Evolutionary conservation across 2,329 filamentous ascomycete genomes (phyloP).

Genomic region (Corynespora cassiicola): DNA sequence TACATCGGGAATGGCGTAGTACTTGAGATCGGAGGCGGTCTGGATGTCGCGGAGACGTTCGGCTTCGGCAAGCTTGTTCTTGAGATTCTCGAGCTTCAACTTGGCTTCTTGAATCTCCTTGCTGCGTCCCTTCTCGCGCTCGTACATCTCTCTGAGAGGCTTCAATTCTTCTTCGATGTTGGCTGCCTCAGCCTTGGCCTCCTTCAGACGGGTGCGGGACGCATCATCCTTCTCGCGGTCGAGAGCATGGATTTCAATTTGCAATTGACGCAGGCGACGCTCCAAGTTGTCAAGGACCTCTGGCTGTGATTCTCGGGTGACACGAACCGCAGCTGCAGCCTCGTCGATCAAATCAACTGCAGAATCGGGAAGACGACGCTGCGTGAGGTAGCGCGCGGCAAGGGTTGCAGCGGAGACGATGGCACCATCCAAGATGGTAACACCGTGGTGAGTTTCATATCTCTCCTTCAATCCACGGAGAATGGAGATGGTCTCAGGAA

Average conservation of each 20-base stretch:
- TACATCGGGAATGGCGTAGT: constrained; percentile 96
- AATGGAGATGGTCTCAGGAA: constrained; percentile 90
- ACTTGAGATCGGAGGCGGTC: constrained; percentile 91
- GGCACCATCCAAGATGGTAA: constrained; percentile 89
- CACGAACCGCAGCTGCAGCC: constrained; percentile 93
- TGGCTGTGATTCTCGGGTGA: constrained; percentile 93
- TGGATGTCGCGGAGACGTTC: constrained; percentile 83
- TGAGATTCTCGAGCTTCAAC: constrained; percentile 89
- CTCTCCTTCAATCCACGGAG: constrained; percentile 94
- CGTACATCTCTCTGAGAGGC: constrained; percentile 93
- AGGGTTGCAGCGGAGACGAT: constrained; percentile 89
- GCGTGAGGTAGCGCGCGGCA: constrained; percentile 90
- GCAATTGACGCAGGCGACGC: constrained; percentile 84
- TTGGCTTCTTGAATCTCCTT: constrained; percentile 94
- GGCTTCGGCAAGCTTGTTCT: constrained; percentile 93
- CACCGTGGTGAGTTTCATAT: constrained; percentile 98
- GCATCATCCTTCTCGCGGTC: constrained; percentile 94
- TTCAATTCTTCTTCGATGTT: constrained; percentile 93
- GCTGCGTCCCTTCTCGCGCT: constrained; percentile 88
- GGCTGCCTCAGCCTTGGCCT: constrained; percentile 87
- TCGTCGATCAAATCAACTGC: constrained; percentile 97
- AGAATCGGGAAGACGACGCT: constrained; percentile 89
- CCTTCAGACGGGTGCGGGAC: constrained; percentile 79
- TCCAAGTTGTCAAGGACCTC: constrained; percentile 96
- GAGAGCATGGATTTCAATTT: constrained; percentile 96